Evolutionary conservation across 495 filamentous ascomycete species (phyloP).

Genomic region (Annulohypoxylon moriforme): DNA sequence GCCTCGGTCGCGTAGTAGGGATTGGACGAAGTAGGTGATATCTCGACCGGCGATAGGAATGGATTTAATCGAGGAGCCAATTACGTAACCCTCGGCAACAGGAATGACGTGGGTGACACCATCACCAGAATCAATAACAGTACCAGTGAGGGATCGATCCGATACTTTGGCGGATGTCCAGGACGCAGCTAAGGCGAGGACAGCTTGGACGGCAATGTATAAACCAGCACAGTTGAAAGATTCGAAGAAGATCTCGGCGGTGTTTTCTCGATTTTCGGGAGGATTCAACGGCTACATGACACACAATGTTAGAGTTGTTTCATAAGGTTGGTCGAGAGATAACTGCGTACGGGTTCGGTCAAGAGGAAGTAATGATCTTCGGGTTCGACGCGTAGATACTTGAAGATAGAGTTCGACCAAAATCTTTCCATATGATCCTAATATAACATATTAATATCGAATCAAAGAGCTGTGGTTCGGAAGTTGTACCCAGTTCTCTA

Average conservation of each 20-base stretch:
- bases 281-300: constrained; percentile 87
- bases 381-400: constrained; percentile 96
- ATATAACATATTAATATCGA: constrained; percentile 37
- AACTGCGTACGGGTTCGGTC: constrained; percentile 83
- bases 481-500: constrained; percentile 89
- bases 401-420: constrained; percentile 99
- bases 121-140: constrained; percentile 96
- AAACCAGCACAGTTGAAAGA: constrained; percentile 99
- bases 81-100: constrained; percentile 98
- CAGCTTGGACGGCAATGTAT: constrained; percentile 98
- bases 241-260: constrained; percentile 99
- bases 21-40: constrained; percentile 98
- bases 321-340: background rate
- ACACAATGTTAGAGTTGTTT: constrained; percentile 40
- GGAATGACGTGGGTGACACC: constrained; percentile 99
- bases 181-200: constrained; percentile 93
- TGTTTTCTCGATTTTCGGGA: constrained; percentile 98
- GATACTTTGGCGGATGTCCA: constrained; percentile 99
- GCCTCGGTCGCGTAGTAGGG: constrained; percentile 91
- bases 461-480: background rate
- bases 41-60: constrained; percentile 97
- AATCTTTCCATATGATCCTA: constrained; percentile 98
- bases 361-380: constrained; percentile 98
- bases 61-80: constrained; percentile 97
- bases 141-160: constrained; percentile 96